Conservation (phyloP, 306 rosid species). For the Gastrolobium villosum region DNA sequence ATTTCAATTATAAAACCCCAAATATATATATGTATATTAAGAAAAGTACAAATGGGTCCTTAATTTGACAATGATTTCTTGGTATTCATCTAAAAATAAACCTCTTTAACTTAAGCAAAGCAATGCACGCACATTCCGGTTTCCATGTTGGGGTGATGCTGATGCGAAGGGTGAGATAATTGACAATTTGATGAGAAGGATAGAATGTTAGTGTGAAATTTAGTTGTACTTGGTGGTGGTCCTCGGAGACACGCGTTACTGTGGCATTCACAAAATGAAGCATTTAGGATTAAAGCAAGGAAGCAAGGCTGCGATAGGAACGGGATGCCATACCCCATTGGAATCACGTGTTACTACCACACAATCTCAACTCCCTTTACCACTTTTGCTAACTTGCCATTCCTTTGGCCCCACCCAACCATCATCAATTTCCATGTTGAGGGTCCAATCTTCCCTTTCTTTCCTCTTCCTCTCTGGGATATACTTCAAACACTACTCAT, state of each 20-base stretch:
- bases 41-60: too few relatives aligned
- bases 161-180: not conserved
- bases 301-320: slow-evolving; percentile 45
- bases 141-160: slow-evolving; percentile 24
- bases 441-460: not conserved
- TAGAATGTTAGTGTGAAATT: slow-evolving; percentile 40
- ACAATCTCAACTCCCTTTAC: slow-evolving; percentile 30
- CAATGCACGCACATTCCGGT: slow-evolving; percentile 19
- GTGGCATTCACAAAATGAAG: slow-evolving; percentile 49
- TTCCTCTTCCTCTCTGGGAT: not conserved
- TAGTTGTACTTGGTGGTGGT: slow-evolving; percentile 51
- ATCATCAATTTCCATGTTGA: slow-evolving; percentile 10
- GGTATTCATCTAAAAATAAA: not conserved
- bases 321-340: slow-evolving; percentile 60
- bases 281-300: slow-evolving; percentile 46
- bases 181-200: slow-evolving; percentile 6
- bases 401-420: slow-evolving; percentile 1
- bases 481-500: not conserved
- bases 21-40: too few relatives aligned
- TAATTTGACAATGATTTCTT: not conserved
- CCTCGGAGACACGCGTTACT: slow-evolving; percentile 52
- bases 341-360: slow-evolving; percentile 64
- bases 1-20: too few relatives aligned
- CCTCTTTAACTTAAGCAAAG: not conserved
- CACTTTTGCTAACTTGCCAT: slow-evolving; percentile 43